Evolutionary conservation across 192 early-diverging fungal genomes (phyloP).

Genomic region (Rhizophagus sp.): DNA sequence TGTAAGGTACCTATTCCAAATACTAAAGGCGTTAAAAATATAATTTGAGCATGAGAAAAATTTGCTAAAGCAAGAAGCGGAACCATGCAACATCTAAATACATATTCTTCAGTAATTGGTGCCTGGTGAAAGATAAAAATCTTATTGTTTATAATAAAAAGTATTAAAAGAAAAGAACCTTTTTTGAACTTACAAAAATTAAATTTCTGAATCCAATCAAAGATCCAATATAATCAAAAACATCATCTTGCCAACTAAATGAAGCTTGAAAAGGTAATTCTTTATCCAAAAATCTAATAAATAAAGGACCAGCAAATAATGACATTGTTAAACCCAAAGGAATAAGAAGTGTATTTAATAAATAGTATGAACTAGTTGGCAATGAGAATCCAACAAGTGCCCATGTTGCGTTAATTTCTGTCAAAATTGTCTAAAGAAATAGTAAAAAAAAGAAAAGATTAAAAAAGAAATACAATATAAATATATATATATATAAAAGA

Average conservation of each 20-base stretch:
- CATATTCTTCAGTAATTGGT: constrained; percentile 72
- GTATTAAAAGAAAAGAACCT: neutral
- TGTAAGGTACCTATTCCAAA: constrained; percentile 68
- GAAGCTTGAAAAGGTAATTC: constrained; percentile 46
- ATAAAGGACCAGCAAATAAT: constrained; percentile 63
- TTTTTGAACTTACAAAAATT: constrained; percentile 43
- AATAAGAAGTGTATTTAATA: constrained; percentile 26
- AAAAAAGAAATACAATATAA: too few species aligned
- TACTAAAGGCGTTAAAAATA: constrained; percentile 63
- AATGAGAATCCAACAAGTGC: constrained; percentile 39
- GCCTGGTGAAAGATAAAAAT: constrained; percentile 45
- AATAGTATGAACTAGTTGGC: constrained; percentile 24
- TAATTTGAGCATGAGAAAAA: constrained; percentile 35
- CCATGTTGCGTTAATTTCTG: constrained; percentile 25
- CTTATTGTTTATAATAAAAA: neutral
- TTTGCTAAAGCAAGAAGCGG: constrained; percentile 48
- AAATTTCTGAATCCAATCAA: constrained; percentile 46
- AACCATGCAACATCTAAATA: constrained; percentile 74
- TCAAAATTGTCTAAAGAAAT: constrained; percentile 5
- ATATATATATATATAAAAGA: neutral
- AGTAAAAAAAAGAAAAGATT: neutral
- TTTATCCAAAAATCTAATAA: constrained; percentile 41
- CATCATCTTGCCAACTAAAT: constrained; percentile 34
- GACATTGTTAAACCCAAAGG: constrained; percentile 46
- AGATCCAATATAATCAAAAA: constrained; percentile 31